phyloP scores from a whole-genome alignment of 2,329 filamentous ascomycete species.

The Nothophoma quercina region DNA sequence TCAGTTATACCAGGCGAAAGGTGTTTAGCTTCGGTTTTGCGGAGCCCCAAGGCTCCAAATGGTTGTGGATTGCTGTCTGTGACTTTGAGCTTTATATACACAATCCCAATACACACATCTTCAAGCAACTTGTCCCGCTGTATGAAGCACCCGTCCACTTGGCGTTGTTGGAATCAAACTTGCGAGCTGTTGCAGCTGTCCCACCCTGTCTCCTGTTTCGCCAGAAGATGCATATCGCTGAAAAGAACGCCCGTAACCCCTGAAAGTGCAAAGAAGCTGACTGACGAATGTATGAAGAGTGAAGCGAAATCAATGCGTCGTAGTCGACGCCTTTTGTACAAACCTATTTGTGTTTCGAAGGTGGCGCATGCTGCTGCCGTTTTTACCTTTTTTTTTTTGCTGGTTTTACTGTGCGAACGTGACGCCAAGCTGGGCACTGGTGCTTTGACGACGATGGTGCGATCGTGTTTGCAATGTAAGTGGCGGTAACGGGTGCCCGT shows the following conservation, averaged over 20 bases:
- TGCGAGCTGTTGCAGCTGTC: neutral
- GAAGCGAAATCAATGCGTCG: conserved; percentile 11
- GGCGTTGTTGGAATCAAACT: neutral
- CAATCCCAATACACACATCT: conserved; percentile 7
- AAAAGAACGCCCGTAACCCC: conserved; percentile 11
- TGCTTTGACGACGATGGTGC: conserved; percentile 9
- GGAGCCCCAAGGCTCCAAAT: conserved; percentile 32
- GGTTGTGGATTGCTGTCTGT: conserved; percentile 32
- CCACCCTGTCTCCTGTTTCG: conserved; percentile 2
- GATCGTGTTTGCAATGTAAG: neutral
- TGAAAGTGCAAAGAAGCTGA: conserved; percentile 3
- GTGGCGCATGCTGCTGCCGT: conserved; percentile 7
- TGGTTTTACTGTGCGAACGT: conserved; percentile 28
- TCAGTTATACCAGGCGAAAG: too few species aligned
- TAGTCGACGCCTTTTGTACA: conserved; percentile 11
- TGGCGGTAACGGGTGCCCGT: neutral
- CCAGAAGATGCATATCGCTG: conserved; percentile 16
- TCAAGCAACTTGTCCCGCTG: neutral
- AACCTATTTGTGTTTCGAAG: conserved; percentile 19
- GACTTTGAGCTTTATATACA: conserved; percentile 28
- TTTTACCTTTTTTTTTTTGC: conserved; percentile 41
- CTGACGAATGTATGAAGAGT: conserved; percentile 10
- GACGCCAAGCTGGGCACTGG: conserved; percentile 23
- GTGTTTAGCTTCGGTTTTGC: conserved; percentile 14
- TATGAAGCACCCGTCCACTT: neutral